Base-by-base conservation (phyloP, 163 green algal genomes). In the Chlamydomonas reinhardtii region DNA sequence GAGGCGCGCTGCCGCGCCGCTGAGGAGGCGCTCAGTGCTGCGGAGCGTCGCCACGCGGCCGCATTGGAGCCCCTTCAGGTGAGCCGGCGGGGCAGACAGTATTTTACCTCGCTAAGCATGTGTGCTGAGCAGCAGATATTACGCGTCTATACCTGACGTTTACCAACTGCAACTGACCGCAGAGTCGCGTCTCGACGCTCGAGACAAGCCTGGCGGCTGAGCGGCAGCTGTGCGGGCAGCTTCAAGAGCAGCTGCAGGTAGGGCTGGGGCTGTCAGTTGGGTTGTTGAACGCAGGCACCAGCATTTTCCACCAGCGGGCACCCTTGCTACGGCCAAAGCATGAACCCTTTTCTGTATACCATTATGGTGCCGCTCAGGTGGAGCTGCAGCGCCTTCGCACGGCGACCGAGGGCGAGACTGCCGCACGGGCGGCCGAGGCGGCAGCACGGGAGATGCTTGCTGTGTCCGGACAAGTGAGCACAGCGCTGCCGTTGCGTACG, bases 181-280 rank as follows among this genome's bases (percentile, higher is more conserved):
- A 88, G 83, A 52, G 27, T 17, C 84, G 68, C n/a, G 32, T 73
- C 2, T n/a, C 74, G 6, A 35, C 84, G 25, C 56, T 89, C 4
- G 84, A 89, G 68, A 54, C 74, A 2, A n/a, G 61, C 52, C 32
- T 89, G 34, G 65, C 74, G 12, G 61, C 66, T 35, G 84, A 89
- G 75, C 74, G 76, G 59, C 72, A 84, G 54, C 84, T 89, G n/a
- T 75, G 61, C 35, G 75, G 65, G 0, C 74, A 81, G 37, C 74
- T 84, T 3, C 84, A 89, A 66, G 27, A 89, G 54, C 74, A 84
- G 54, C 61, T 87, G 35, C 80, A 86, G 80, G 80, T 80, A 65
- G 0, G 59, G 59, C 39, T 48, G 8, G 39, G 39, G 39, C 8
- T 48, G 39, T 48, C 39, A 8, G 39, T 8, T 48, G 39, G 39